Conservation (phyloP, 2,329 filamentous ascomycete species). For the Bertia moriformis region DNA sequence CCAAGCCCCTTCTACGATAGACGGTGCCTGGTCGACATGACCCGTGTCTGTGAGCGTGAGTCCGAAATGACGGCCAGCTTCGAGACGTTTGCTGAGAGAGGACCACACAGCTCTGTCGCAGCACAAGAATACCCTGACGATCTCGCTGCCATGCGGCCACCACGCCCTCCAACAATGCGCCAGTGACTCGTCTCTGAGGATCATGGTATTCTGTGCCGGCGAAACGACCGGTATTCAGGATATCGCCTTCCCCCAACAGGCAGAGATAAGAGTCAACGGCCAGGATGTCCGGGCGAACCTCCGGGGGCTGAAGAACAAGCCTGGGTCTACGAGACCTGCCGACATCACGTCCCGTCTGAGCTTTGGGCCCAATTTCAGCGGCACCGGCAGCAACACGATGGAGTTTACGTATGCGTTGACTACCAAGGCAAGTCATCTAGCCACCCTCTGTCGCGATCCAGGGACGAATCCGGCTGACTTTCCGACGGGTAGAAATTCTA, state of each 20-base stretch:
- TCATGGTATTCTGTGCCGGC: constrained; percentile 73
- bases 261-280: constrained; percentile 80
- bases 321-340: constrained; percentile 81
- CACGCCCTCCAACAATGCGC: constrained; percentile 39
- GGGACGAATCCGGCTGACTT: constrained; percentile 9
- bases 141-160: constrained; percentile 34
- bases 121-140: constrained; percentile 30
- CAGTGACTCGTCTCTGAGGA: constrained; percentile 44
- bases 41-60: constrained; percentile 62
- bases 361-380: constrained; percentile 47
- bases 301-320: constrained; percentile 87
- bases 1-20: constrained; percentile 76
- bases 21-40: constrained; percentile 44
- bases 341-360: constrained; percentile 72
- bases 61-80: constrained; percentile 5
- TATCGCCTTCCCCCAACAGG: constrained; percentile 79
- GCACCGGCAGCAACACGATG: constrained; percentile 60
- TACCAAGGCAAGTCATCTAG: constrained; percentile 58
- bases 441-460: constrained; percentile 7
- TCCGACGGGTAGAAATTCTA: constrained; percentile 48
- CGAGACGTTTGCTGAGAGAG: constrained; percentile 2
- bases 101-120: constrained; percentile 34
- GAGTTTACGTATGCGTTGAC: constrained; percentile 87
- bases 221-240: constrained; percentile 54
- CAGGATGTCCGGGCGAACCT: constrained; percentile 78